Evolutionary conservation across 2,329 filamentous ascomycete species (phyloP), one percentile per base, ranked within the genome.

Genomic region (Fulvia fulva): DNA sequence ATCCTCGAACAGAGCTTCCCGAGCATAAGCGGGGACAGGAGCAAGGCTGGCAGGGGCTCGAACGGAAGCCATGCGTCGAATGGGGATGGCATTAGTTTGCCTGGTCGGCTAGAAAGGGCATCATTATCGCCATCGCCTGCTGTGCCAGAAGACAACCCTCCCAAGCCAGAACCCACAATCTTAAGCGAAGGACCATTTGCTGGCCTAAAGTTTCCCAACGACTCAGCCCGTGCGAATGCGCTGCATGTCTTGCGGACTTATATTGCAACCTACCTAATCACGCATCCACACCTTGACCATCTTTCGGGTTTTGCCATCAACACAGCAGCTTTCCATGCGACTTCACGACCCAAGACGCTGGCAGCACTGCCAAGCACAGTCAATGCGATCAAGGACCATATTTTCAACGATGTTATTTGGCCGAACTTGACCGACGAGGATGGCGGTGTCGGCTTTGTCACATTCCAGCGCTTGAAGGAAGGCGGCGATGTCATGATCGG

Each of bases 321-420:
- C 73, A 97, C 93, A 0, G 92, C 94, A 5, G 87, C 89, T 2
- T 84, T 95, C 21, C 87, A 90, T 28, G 89, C 89, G 28, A 84
- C 88, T 1, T 85, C 87, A 26, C 79, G 81, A 30, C 90, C 91
- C 0, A 99, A 97, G 75, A 85, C 88, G 23, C 79, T 99, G 14
- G 91, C 93, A 1, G 93, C 89, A 0, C 78, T 97, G 3, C 91
- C 92, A 0, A 87, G 86, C 26, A 96, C 93, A n/a, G 92, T 99
- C 53, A 83, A 90, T 47, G 92, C 93, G 0, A 87, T 99, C 74
- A 97, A 96, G 73, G 86, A 81, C 0, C 92, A 99, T 74, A 90
- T 99, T 59, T 99, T 99, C 79, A 99, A 99, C 75, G 95, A 97
- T 69, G 79, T 96, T 58, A 96, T 97, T 55, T 99, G 94, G 94